Base-by-base conservation (phyloP, 1,139 yeast species). In the Maudiozyma humilis region DNA sequence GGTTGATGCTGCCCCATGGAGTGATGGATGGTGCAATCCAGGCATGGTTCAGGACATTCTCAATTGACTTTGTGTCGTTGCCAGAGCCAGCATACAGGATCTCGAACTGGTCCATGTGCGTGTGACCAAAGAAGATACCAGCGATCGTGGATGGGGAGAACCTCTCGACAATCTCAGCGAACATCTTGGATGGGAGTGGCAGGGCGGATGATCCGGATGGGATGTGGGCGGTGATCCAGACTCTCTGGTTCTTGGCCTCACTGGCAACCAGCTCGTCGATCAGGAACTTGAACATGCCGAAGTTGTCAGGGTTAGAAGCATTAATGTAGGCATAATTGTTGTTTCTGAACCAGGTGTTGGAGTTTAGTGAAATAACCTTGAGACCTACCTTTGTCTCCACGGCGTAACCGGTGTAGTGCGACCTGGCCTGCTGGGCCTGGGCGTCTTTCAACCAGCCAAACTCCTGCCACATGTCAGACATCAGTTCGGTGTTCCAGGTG, bases 91-190 rank as follows among this genome's bases (percentile, higher is more conserved):
- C 30, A 35, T 35, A 35, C 16, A 35, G 19, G 14, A 35, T 35
- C 16, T 35, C 38, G 14, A 35, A 35, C 27, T 35, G 38, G 14
- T 35, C 38, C 10, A n/a, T 16, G 16, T 35, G 38, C 3, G 38
- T 35, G 27, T 35, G 38, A 18, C 38, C 38, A 18, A 35, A 35
- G 38, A 35, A 35, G 18, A 35, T 23, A 35, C 38, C 38, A 7
- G 31, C 38, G 14, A 35, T 35, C 3, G 38, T 20, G 2, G 31
- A 35, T 2, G 38, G 38, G 2, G 38, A 35, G 27, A 35, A 35
- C 14, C 38, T 35, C 14, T 35, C 38, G 14, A 35, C 30, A 13
- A 35, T 35, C 12, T 20, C 38, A 10, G 31, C 4, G 27, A 35
- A 35, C 7, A 35, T 35, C 12, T 35, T 35, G 5, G 38, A 19